phyloP scores from a whole-genome alignment of 1,284 basidiomycete species.

The Ceratobasidium sp. region DNA sequence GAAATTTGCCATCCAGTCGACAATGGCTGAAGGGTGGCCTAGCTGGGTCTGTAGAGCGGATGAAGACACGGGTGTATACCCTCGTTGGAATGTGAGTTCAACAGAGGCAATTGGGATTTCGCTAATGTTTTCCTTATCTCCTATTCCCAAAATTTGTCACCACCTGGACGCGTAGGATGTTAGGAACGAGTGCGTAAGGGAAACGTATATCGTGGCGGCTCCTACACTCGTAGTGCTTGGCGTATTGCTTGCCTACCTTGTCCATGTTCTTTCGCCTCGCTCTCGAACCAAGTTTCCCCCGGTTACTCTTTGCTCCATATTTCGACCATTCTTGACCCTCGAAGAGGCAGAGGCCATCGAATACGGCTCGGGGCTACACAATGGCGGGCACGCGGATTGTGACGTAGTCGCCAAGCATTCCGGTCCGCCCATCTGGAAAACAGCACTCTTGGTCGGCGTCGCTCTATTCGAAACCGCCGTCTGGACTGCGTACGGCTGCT shows the following conservation, averaged over 20 bases:
- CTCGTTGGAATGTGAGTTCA: conserved; percentile 31
- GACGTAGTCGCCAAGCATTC: conserved; percentile 51
- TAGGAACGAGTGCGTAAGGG: conserved; percentile 30
- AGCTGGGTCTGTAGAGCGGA: conserved; percentile 8
- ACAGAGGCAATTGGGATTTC: neutral
- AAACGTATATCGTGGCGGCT: conserved; percentile 15
- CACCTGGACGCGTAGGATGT: neutral
- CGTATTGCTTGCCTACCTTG: conserved; percentile 1
- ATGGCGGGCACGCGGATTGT: conserved; percentile 53
- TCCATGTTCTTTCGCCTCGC: neutral
- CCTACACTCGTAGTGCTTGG: neutral
- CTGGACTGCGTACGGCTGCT: conserved; percentile 63
- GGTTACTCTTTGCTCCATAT: conserved; percentile 49
- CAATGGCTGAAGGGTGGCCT: conserved; percentile 24
- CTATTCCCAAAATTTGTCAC: neutral
- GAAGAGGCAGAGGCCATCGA: conserved; percentile 69
- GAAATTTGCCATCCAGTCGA: neutral
- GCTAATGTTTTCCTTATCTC: neutral
- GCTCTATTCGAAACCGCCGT: conserved; percentile 65
- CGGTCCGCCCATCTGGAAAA: conserved; percentile 65
- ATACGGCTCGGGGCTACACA: conserved; percentile 55
- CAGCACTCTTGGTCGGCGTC: conserved; percentile 64
- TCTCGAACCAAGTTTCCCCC: neutral
- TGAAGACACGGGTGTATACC: conserved; percentile 12
- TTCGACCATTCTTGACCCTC: conserved; percentile 68